Evolutionary conservation across 2,329 filamentous ascomycete species (phyloP).

Genomic region (Fusarium pseudocircinatum): DNA sequence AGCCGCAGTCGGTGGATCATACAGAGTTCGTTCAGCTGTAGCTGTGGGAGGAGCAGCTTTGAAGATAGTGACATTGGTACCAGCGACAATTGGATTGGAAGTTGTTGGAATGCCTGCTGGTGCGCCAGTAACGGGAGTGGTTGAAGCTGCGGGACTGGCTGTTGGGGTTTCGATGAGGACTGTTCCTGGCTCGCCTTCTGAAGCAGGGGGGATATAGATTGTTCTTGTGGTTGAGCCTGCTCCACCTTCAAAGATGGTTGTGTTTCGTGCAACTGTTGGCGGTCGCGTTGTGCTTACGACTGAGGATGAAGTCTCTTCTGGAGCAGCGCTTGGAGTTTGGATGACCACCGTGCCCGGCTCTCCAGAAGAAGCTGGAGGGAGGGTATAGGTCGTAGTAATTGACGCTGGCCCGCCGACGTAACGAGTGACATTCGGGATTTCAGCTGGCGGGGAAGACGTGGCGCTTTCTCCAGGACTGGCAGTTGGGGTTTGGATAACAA

Average conservation of each 20-base stretch:
- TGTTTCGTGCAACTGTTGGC: neutral
- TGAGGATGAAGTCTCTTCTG: neutral
- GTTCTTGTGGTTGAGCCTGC: neutral
- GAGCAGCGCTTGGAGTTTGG: neutral
- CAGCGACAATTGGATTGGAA: neutral
- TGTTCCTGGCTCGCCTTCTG: neutral
- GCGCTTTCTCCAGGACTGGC: neutral
- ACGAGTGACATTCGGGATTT: neutral
- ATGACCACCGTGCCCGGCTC: neutral
- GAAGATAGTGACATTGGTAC: slow-evolving; percentile 7
- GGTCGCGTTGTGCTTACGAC: neutral
- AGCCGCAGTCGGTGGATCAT: slow-evolving; percentile 2
- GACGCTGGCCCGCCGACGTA: neutral
- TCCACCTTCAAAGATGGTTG: neutral
- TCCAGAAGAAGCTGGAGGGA: neutral
- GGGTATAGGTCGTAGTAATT: neutral
- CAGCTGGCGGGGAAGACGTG: neutral
- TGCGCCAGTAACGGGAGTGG: neutral
- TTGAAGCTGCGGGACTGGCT: rapidly evolving
- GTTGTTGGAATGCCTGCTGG: neutral
- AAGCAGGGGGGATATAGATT: neutral
- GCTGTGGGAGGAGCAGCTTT: neutral
- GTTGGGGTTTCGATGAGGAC: slow-evolving; percentile 20
- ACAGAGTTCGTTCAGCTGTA: slow-evolving; percentile 6
- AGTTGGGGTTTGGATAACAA: neutral